These are phyloP conservation scores for Boletus tomentosulus DNA, from an alignment of 768 basidiomycete species.

Conservation along the genomic window DNA sequence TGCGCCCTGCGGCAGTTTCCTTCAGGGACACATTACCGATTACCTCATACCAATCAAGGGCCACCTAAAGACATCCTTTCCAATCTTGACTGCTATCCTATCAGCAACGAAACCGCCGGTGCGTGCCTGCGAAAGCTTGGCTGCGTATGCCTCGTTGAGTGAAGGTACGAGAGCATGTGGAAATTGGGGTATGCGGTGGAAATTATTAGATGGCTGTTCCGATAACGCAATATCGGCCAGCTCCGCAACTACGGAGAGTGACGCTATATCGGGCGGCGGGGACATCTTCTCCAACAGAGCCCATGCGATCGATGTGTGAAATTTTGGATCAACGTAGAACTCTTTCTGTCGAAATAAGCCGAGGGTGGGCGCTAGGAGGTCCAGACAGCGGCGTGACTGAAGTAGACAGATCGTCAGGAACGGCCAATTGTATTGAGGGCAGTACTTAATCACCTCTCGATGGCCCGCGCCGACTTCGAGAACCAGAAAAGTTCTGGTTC, in stretches of 20 bases:
- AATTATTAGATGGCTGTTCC: slow-evolving; percentile 18
- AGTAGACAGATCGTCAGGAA: slow-evolving; percentile 15
- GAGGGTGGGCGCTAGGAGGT: slow-evolving; percentile 56
- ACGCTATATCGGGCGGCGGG: slow-evolving; percentile 1
- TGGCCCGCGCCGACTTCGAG: slow-evolving; percentile 85
- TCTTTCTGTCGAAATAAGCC: slow-evolving; percentile 62
- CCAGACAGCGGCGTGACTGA: slow-evolving; percentile 57
- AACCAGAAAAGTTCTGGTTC: slow-evolving; percentile 74
- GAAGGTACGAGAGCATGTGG: slow-evolving; percentile 43
- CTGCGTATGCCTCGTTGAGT: slow-evolving; percentile 49
- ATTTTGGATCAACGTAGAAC: slow-evolving; percentile 78
- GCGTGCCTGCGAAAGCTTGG: slow-evolving; percentile 36
- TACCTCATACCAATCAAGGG: slow-evolving; percentile 22
- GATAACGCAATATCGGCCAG: slow-evolving; percentile 1
- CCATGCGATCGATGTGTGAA: slow-evolving; percentile 91
- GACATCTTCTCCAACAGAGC: slow-evolving; percentile 49
- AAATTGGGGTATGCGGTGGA: slow-evolving; percentile 49
- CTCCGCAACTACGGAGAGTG: background rate
- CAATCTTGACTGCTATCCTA: slow-evolving; percentile 62
- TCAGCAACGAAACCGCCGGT: slow-evolving; percentile 51
- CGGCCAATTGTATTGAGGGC: background rate
- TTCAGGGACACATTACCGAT: slow-evolving; percentile 9
- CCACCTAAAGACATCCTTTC: slow-evolving; percentile 59
- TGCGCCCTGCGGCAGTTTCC: slow-evolving; percentile 1
- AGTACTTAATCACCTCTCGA: slow-evolving; percentile 49